Percentiles rank a stretch among this genome's conserved stretches.
phyloP scores from a whole-genome alignment of 1,139 yeast species.

The Nakaseomyces kungkrabaensis region DNA sequence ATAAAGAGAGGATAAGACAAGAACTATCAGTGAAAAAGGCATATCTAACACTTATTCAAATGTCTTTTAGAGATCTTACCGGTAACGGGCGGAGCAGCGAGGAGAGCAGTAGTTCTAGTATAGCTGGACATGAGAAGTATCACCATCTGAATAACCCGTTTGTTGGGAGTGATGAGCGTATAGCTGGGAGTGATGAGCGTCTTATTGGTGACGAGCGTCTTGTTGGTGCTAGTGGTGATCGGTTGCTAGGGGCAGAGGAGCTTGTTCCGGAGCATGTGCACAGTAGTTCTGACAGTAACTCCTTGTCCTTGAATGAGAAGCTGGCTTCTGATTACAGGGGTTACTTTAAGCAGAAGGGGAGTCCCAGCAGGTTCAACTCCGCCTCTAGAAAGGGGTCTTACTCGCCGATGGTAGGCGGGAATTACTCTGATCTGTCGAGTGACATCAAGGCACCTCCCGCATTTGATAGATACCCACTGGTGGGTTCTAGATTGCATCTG shows the following conservation, averaged over 20 bases:
- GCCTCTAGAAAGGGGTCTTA: neutral
- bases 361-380: conserved; percentile 7
- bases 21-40: too few species aligned
- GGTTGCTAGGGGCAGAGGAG: neutral
- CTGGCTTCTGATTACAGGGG: conserved; percentile 24
- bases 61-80: neutral
- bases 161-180: too few species aligned
- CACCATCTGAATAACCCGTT: too few species aligned
- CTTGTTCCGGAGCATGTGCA: neutral
- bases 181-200: too few species aligned
- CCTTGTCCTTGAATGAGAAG: conserved; percentile 5
- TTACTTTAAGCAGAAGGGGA: conserved; percentile 16
- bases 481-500: conserved; percentile 23
- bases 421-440: neutral
- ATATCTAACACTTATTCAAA: neutral
- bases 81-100: neutral
- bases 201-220: too few species aligned
- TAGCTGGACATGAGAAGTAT: neutral
- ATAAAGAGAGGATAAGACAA: too few species aligned
- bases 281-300: conserved; percentile 3
- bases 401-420: conserved; percentile 1
- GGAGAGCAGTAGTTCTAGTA: neutral
- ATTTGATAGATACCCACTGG: conserved; percentile 47
- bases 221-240: too few species aligned
- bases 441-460: conserved; percentile 36